Percentiles rank a stretch among this genome's conserved stretches.
Evolutionary conservation across 2,329 filamentous ascomycete genomes (phyloP).

Genomic region (Cladosporium velox): DNA sequence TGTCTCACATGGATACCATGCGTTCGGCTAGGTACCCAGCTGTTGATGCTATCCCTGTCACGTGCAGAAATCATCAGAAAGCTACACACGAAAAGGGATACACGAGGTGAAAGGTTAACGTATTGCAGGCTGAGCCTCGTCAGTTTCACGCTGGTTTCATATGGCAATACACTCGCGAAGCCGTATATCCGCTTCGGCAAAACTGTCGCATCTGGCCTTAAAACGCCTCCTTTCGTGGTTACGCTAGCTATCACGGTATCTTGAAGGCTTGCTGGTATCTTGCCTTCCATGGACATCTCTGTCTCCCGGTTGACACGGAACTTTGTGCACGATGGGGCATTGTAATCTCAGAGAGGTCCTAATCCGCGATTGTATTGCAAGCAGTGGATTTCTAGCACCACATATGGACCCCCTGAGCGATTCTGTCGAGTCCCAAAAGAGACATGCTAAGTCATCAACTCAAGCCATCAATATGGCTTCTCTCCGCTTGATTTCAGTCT

Average conservation of each 20-base stretch:
- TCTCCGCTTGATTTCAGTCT: background rate
- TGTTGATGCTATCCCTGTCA: background rate
- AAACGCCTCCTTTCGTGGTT: background rate
- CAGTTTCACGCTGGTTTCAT: background rate
- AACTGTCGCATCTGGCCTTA: background rate
- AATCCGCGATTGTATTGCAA: background rate
- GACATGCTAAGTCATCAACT: background rate
- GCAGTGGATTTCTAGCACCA: background rate
- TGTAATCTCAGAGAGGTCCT: background rate
- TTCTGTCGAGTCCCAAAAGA: background rate
- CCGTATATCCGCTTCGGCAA: background rate
- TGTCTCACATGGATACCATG: background rate
- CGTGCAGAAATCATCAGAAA: background rate
- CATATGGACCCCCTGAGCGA: too few relatives aligned
- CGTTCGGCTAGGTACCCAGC: background rate
- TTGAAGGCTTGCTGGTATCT: background rate
- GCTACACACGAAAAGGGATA: background rate
- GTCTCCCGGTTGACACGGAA: background rate
- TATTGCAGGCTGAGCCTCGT: background rate
- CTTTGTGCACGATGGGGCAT: background rate
- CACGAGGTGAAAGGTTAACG: background rate
- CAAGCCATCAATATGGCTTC: background rate
- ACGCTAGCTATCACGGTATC: background rate
- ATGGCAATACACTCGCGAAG: background rate
- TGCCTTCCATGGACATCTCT: background rate